A percentile compares a stretch with the other conserved stretches of the same genome.
Evolutionary conservation across 2,329 filamentous ascomycete species (phyloP).

Genomic region (Fusarium irregulare): DNA sequence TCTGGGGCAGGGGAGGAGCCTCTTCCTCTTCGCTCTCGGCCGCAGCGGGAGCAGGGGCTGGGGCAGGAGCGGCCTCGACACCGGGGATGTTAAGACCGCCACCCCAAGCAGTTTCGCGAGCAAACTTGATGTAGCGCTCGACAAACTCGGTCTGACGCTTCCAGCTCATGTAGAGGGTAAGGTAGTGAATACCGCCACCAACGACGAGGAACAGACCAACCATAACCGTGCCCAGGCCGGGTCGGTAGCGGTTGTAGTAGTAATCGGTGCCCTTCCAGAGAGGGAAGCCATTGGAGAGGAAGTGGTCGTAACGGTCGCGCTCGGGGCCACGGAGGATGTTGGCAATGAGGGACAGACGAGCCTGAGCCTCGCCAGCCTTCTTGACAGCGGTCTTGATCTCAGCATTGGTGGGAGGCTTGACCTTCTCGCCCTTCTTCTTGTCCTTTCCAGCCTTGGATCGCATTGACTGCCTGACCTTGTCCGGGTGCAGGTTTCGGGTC

Average conservation of each 20-base stretch:
- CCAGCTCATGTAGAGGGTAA: constrained; percentile 86
- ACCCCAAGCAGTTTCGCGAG: constrained; percentile 89
- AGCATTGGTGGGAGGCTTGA: constrained; percentile 76
- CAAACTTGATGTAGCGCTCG: constrained; percentile 89
- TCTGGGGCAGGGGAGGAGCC: constrained; percentile 68
- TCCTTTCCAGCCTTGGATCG: constrained; percentile 73
- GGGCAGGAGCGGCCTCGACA: constrained; percentile 61
- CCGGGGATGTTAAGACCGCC: constrained; percentile 80
- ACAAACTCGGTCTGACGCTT: constrained; percentile 92
- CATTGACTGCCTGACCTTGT: constrained; percentile 92
- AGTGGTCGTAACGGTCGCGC: constrained; percentile 93
- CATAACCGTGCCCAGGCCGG: constrained; percentile 87
- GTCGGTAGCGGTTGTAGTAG: constrained; percentile 95
- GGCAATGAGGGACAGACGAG: constrained; percentile 84
- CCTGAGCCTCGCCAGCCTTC: constrained; percentile 83
- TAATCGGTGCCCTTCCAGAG: constrained; percentile 97
- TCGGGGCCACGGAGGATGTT: constrained; percentile 85
- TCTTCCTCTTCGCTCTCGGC: constrained; percentile 62
- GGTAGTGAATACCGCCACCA: constrained; percentile 88
- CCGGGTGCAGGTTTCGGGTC: constrained; percentile 85
- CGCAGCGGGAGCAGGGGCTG: constrained; percentile 57
- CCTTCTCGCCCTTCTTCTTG: constrained; percentile 68
- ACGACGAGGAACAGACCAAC: constrained; percentile 83
- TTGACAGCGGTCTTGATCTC: constrained; percentile 85
- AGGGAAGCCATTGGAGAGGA: constrained; percentile 92